A percentile compares a stretch with the other conserved stretches of the same genome.
Evolutionary conservation across 1,139 yeast species (phyloP).

Genomic region (Protomyces pachydermus): DNA sequence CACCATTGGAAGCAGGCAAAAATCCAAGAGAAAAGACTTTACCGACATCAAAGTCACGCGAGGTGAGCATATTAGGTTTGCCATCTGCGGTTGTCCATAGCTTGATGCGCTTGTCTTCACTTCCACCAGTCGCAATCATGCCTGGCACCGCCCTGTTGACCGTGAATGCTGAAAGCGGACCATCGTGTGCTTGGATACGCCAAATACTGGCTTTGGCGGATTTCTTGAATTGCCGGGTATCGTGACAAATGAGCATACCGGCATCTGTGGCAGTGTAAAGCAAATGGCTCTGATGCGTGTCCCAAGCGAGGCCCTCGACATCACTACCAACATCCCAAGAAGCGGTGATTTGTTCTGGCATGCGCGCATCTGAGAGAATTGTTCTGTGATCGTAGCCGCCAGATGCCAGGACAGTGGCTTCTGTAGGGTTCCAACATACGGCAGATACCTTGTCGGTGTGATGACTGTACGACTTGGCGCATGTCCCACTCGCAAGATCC

Average conservation of each 20-base stretch:
- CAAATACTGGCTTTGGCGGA: constrained; percentile 56
- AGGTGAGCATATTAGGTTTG: constrained; percentile 83
- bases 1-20: constrained; percentile 65
- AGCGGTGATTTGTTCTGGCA: constrained; percentile 57
- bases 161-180: constrained; percentile 80
- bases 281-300: constrained; percentile 48
- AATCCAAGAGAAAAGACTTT: constrained; percentile 78
- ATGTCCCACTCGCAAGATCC: constrained; percentile 74
- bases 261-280: constrained; percentile 89
- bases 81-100: constrained; percentile 59
- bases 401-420: constrained; percentile 73
- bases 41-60: constrained; percentile 92
- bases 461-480: constrained; percentile 51
- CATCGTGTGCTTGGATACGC: constrained; percentile 96
- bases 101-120: constrained; percentile 80
- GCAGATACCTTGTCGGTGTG: constrained; percentile 79
- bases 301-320: constrained; percentile 78
- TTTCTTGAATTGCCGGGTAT: constrained; percentile 51
- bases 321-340: constrained; percentile 69
- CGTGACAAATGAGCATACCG: constrained; percentile 86
- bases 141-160: constrained; percentile 66
- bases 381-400: constrained; percentile 89
- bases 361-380: constrained; percentile 78
- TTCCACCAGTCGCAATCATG: constrained; percentile 67
- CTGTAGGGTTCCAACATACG: constrained; percentile 77